phyloP scores from a whole-genome alignment of 2,329 filamentous ascomycete species.

The Acrocalymma vagum region DNA sequence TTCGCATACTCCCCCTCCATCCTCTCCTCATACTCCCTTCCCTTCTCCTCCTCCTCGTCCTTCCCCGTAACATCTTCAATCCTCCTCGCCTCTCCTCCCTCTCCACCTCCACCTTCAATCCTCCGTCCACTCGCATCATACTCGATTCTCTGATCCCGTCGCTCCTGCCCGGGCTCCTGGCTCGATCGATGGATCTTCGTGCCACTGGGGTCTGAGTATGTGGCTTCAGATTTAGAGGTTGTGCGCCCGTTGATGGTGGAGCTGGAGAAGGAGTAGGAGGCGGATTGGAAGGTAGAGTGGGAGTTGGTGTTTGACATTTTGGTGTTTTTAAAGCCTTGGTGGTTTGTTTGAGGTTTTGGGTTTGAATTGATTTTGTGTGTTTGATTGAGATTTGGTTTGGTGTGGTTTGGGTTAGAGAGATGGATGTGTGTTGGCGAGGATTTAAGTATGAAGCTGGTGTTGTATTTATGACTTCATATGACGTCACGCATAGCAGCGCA shows the following conservation, averaged over 20 bases:
- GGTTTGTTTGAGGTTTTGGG: not conserved
- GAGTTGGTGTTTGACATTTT: constrained; percentile 17
- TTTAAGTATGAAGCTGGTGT: not conserved
- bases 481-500: constrained; percentile 1
- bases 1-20: constrained; percentile 57
- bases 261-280: constrained; percentile 31
- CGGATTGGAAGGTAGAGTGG: constrained; percentile 34
- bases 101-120: constrained; percentile 17
- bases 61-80: constrained; percentile 45
- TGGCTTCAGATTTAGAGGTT: constrained; percentile 31
- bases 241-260: constrained; percentile 39
- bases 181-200: constrained; percentile 33
- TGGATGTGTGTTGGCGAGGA: not conserved
- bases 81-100: constrained; percentile 13
- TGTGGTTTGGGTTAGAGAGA: not conserved
- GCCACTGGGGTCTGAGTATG: constrained; percentile 35
- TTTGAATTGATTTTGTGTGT: not conserved
- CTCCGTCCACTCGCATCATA: constrained; percentile 29
- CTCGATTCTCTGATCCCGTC: constrained; percentile 34
- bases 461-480: constrained; percentile 2
- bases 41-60: constrained; percentile 43
- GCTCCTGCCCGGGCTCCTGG: constrained; percentile 36
- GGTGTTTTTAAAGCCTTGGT: not conserved
- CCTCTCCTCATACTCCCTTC: constrained; percentile 49
- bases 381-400: no score